phyloP scores from a whole-genome alignment of 805 yeast genomes.

The Priceomyces haplophilus region DNA sequence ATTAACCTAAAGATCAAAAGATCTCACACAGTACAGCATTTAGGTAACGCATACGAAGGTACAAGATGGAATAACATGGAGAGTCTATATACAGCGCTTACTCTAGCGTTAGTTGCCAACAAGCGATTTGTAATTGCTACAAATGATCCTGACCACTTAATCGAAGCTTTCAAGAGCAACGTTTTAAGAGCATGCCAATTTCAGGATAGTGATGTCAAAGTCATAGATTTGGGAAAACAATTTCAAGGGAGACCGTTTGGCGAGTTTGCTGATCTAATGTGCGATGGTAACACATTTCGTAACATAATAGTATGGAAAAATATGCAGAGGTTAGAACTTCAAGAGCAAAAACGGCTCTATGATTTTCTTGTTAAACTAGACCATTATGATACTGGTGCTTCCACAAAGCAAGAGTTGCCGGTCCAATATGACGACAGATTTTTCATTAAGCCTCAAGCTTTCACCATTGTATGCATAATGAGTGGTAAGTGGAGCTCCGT shows the following conservation, averaged over 20 bases:
- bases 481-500: slow-evolving; percentile 8
- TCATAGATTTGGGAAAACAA: slow-evolving; percentile 8
- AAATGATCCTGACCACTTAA: slow-evolving; percentile 7
- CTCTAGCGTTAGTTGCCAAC: slow-evolving; percentile 17
- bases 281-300: slow-evolving; percentile 6
- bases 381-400: slow-evolving; percentile 18
- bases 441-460: slow-evolving; percentile 14
- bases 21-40: too few species aligned
- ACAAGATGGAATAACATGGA: slow-evolving; percentile 15
- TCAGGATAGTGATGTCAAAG: slow-evolving; percentile 6
- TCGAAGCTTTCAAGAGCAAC: slow-evolving; percentile 3
- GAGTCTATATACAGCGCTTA: slow-evolving; percentile 17
- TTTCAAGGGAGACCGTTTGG: background rate
- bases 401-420: slow-evolving; percentile 2
- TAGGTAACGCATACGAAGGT: too few species aligned
- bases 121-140: slow-evolving; percentile 18
- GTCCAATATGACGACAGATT: slow-evolving; percentile 5
- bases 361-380: slow-evolving; percentile 18
- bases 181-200: slow-evolving; percentile 10
- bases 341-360: slow-evolving; percentile 16
- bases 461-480: slow-evolving; percentile 16
- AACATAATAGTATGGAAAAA: slow-evolving; percentile 17
- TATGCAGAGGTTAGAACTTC: slow-evolving; percentile 11
- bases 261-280: slow-evolving; percentile 3
- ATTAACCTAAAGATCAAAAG: too few species aligned